Evolutionary conservation across 345 rosid species (phyloP).

Genomic region (Boechera divaricarpa): DNA sequence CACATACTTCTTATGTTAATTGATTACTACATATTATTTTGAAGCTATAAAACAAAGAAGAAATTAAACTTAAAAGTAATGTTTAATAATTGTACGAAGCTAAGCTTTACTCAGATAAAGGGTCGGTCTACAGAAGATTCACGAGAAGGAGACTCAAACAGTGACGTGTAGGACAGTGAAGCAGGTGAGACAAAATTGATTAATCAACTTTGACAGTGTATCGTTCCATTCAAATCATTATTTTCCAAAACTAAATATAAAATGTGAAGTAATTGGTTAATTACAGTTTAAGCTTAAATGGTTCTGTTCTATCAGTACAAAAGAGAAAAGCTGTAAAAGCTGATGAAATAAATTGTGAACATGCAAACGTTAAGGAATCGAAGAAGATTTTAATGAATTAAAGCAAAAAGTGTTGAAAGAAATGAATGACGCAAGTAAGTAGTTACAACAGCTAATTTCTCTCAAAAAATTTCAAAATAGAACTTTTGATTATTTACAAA

Average conservation of each 20-base stretch:
- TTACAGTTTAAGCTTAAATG: constrained; percentile 6
- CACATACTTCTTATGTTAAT: background rate
- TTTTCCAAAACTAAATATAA: background rate
- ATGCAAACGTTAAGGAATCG: constrained; percentile 43
- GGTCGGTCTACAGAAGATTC: constrained; percentile 43
- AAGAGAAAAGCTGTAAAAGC: constrained; percentile 38
- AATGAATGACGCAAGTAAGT: constrained; percentile 42
- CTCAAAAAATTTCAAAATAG: constrained; percentile 12
- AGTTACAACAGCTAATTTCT: constrained; percentile 28
- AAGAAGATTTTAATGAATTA: constrained; percentile 2
- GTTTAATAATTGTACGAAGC: constrained; percentile 39
- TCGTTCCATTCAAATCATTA: constrained; percentile 35
- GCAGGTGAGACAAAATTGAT: constrained; percentile 47
- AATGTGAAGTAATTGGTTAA: background rate
- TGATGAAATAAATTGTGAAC: constrained; percentile 42
- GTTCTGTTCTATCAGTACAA: constrained; percentile 17
- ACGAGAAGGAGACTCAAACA: constrained; percentile 42
- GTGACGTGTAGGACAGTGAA: constrained; percentile 42
- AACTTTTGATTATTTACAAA: constrained; percentile 42
- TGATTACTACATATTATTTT: background rate
- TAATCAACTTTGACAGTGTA: constrained; percentile 41
- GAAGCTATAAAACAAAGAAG: constrained; percentile 27
- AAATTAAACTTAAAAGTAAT: background rate
- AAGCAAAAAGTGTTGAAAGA: constrained; percentile 35
- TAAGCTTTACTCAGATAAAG: constrained; percentile 31